These are phyloP conservation scores for Ricinus communis DNA, from an alignment of 345 rosid genomes.

Conservation along the genomic window DNA sequence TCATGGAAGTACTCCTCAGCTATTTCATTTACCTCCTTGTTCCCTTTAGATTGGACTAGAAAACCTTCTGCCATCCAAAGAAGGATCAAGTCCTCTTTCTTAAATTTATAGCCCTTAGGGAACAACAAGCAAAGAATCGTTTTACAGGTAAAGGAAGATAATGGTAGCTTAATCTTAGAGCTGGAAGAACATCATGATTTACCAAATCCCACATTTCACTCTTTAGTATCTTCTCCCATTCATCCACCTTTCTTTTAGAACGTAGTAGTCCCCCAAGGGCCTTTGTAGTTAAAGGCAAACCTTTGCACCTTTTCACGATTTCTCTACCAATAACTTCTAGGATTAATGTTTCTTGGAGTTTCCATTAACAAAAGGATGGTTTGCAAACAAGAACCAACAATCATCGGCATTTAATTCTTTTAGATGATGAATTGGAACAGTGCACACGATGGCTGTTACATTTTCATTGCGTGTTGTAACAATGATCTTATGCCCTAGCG, in stretches of 20 bases:
- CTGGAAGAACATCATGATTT: background rate
- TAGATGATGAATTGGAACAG: background rate
- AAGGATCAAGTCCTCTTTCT: background rate
- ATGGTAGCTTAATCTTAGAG: background rate
- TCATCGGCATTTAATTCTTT: background rate
- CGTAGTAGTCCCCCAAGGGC: background rate
- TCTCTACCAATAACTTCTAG: background rate
- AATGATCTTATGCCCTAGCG: background rate
- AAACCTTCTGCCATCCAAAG: constrained; percentile 5
- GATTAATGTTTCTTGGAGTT: background rate
- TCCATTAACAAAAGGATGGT: background rate
- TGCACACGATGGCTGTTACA: background rate
- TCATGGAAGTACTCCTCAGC: background rate
- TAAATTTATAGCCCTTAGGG: background rate
- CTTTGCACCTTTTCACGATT: background rate
- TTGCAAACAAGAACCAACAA: background rate
- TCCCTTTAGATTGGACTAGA: background rate
- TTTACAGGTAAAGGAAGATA: background rate
- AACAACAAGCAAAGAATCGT: background rate
- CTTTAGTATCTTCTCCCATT: constrained; percentile 1
- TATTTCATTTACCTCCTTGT: background rate
- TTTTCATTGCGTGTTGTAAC: background rate
- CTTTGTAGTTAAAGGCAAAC: background rate
- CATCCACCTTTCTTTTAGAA: background rate
- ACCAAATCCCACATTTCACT: background rate